These are phyloP conservation scores for Saturnispora mendoncae DNA, from an alignment of 805 yeast species.

Conservation along the genomic window DNA sequence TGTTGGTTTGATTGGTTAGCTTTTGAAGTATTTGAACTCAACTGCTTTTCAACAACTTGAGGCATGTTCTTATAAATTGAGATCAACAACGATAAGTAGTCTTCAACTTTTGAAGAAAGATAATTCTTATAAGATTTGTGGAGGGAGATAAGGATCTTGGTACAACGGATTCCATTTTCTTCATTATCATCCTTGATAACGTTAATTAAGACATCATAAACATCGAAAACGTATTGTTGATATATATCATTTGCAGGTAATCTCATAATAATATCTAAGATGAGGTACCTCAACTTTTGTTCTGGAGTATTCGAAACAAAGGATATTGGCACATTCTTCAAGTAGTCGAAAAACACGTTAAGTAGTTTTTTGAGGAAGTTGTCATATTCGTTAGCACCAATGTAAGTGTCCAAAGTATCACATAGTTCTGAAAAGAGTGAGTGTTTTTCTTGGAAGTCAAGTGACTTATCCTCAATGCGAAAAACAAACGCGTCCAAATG, in stretches of 20 bases:
- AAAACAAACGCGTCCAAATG: constrained; percentile 64
- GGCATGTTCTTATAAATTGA: constrained; percentile 76
- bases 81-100: constrained; percentile 68
- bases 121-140: constrained; percentile 75
- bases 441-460: constrained; percentile 53
- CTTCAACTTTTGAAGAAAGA: constrained; percentile 62
- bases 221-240: constrained; percentile 55
- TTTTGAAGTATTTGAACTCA: constrained; percentile 29
- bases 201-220: constrained; percentile 50
- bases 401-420: constrained; percentile 79
- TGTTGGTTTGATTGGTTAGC: not conserved
- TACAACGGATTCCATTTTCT: constrained; percentile 86
- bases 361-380: constrained; percentile 59
- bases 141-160: constrained; percentile 76
- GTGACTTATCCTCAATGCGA: constrained; percentile 45
- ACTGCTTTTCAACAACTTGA: constrained; percentile 60
- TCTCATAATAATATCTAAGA: constrained; percentile 73
- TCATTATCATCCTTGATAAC: constrained; percentile 76
- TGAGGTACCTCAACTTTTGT: constrained; percentile 65
- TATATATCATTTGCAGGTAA: constrained; percentile 76
- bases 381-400: constrained; percentile 74
- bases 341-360: constrained; percentile 57
- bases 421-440: constrained; percentile 71
- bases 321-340: constrained; percentile 65
- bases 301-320: constrained; percentile 59